Conservation (phyloP, 345 rosid species). For the Hibiscus syriacus region DNA sequence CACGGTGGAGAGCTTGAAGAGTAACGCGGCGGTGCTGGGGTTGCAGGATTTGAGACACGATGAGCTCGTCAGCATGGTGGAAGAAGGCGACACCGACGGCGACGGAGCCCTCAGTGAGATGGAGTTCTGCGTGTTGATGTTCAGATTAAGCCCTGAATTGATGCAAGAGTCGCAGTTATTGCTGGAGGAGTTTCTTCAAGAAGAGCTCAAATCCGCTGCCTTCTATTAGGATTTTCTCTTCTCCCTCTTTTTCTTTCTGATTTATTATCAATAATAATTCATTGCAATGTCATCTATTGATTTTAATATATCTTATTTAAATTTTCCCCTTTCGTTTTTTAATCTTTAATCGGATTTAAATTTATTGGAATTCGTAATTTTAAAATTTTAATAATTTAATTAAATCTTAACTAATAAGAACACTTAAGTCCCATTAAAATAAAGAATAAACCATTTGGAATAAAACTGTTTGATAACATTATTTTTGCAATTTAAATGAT, state of each 20-base stretch:
- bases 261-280: no score
- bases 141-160: slow-evolving; percentile 51
- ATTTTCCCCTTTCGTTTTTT: no score
- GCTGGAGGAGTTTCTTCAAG: slow-evolving; percentile 28
- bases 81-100: slow-evolving; percentile 47
- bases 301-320: no score
- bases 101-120: slow-evolving; percentile 43
- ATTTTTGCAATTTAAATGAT: no score
- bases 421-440: no score
- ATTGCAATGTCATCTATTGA: no score
- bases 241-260: neutral
- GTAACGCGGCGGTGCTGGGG: slow-evolving; percentile 36
- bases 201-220: neutral
- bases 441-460: no score
- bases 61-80: slow-evolving; percentile 38
- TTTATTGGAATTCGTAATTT: no score
- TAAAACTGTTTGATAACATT: no score
- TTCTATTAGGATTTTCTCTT: neutral
- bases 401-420: no score
- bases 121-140: slow-evolving; percentile 57
- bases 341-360: no score
- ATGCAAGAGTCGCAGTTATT: slow-evolving; percentile 41
- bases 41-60: slow-evolving; percentile 32
- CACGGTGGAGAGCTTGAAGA: slow-evolving; percentile 42
- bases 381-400: no score